phyloP scores from a whole-genome alignment of 2,329 filamentous ascomycete species.

The Aspergillus flavus region DNA sequence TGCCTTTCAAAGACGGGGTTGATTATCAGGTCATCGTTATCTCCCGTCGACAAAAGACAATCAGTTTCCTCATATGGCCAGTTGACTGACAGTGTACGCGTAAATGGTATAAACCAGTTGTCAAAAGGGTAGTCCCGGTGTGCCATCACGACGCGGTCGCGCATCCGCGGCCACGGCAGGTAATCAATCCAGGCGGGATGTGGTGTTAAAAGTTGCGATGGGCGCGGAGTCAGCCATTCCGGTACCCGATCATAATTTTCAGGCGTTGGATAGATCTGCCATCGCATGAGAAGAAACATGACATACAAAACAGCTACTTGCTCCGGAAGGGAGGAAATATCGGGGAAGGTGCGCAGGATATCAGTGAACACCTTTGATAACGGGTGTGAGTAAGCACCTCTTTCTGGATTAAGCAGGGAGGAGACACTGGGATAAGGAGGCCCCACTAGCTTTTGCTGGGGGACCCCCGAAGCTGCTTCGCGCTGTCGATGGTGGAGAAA shows the following conservation, averaged over 20 bases:
- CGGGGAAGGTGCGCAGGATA: conserved; percentile 80
- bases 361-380: conserved; percentile 84
- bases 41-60: conserved; percentile 60
- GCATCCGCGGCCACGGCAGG: conserved; percentile 76
- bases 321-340: conserved; percentile 76
- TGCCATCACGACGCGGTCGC: conserved; percentile 63
- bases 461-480: conserved; percentile 67
- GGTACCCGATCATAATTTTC: conserved; percentile 81
- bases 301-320: conserved; percentile 78
- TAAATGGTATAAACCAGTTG: conserved; percentile 82
- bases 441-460: conserved; percentile 68
- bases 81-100: conserved; percentile 72
- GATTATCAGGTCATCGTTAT: conserved; percentile 69
- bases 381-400: conserved; percentile 67
- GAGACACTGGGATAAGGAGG: conserved; percentile 79
- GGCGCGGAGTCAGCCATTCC: conserved; percentile 68
- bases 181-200: conserved; percentile 86
- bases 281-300: conserved; percentile 86
- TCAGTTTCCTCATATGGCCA: conserved; percentile 81
- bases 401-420: conserved; percentile 72
- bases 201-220: conserved; percentile 64
- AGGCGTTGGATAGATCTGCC: conserved; percentile 77
- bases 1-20: conserved; percentile 88
- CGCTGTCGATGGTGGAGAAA: conserved; percentile 71
- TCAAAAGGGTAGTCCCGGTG: conserved; percentile 68